Evolutionary conservation across 106 monocot species (phyloP).

Genomic region (Acorus calamus): DNA sequence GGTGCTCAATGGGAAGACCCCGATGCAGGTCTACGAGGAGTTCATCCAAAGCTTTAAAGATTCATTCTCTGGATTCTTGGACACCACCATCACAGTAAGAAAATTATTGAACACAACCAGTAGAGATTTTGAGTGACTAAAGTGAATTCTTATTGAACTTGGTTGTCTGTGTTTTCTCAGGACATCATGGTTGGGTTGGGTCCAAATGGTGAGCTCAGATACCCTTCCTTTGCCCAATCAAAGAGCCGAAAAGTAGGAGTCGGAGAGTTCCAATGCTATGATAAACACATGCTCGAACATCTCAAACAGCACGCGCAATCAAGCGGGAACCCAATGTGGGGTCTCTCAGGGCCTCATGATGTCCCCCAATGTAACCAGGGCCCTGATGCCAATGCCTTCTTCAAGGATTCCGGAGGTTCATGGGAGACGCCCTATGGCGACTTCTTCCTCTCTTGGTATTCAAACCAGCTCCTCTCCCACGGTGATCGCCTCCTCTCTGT

Average conservation of each 20-base stretch:
- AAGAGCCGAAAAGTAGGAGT: slow-evolving; percentile 5
- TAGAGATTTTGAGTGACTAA: too few relatives aligned
- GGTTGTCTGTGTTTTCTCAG: slow-evolving; percentile 11
- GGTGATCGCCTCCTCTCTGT: slow-evolving; percentile 42
- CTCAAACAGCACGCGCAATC: slow-evolving; percentile 36
- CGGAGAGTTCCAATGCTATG: slow-evolving; percentile 78
- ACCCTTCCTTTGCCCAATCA: slow-evolving; percentile 36
- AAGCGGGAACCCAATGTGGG: slow-evolving; percentile 43
- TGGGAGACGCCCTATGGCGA: slow-evolving; percentile 58
- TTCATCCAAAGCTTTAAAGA: slow-evolving; percentile 38
- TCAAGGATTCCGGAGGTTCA: slow-evolving; percentile 45
- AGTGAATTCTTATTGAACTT: neutral
- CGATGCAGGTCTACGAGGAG: slow-evolving; percentile 30
- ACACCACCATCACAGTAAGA: slow-evolving; percentile 52
- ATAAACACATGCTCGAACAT: slow-evolving; percentile 42
- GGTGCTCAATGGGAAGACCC: slow-evolving; percentile 42
- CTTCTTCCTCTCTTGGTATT: slow-evolving; percentile 80
- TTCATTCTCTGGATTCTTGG: slow-evolving; percentile 41
- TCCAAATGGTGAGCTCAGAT: slow-evolving; percentile 57
- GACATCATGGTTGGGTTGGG: slow-evolving; percentile 50
- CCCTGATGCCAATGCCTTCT: slow-evolving; percentile 33
- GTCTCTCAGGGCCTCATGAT: slow-evolving; percentile 57
- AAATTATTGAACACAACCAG: neutral
- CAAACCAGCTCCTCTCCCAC: slow-evolving; percentile 32
- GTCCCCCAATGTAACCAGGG: slow-evolving; percentile 37